Base-by-base conservation (phyloP, 1,139 yeast species). In the Geotrichum citri-aurantii region DNA sequence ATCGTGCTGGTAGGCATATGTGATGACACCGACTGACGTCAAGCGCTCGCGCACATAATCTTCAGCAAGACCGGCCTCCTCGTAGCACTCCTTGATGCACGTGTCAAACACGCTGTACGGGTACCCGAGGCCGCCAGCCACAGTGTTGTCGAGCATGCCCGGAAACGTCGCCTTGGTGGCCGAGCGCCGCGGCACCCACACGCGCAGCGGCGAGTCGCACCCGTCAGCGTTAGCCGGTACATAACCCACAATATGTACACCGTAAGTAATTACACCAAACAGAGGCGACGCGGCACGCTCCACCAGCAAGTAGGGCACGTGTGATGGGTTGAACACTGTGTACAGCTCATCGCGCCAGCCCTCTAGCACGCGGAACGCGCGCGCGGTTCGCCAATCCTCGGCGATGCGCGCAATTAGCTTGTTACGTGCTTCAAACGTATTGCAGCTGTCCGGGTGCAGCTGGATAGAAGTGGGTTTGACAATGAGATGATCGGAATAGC, bases 321-420 rank as follows among this genome's bases (percentile, higher is more conserved):
- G 74, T 0, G 75, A 65, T 0, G 86, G 83, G 60, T 80, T 79
- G 72, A 85, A 89, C 3, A 92, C 82, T 0, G 86, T 79, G 71
- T 90, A 93, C 48, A 82, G 77, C 72, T 93, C 99, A 69, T 88
- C 73, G 68, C 99, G 79, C 99, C 99, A 93, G 2, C 96, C 97
- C 59, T 79, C 74, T 4, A 82, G 71, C 1, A 78, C 77, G 1
- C 75, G 75, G 59, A 84, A 81, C 14, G 66, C 66, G 0, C 71
- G 68, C 0, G 65, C 48, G 0, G 68, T 63, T 49, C 79, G 75
- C 81, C 88, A 81, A 14, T 65, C 56, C 0, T 53, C 51, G 0
- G 83, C 86, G 1, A 86, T 65, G 12, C 63, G 61, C 0, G 73
- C 79, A 60, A 88, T 74, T 0, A 78, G 76, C 1, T 62, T 63